phyloP scores from a whole-genome alignment of 1,284 basidiomycete species.

The Ganoderma lucidum region DNA sequence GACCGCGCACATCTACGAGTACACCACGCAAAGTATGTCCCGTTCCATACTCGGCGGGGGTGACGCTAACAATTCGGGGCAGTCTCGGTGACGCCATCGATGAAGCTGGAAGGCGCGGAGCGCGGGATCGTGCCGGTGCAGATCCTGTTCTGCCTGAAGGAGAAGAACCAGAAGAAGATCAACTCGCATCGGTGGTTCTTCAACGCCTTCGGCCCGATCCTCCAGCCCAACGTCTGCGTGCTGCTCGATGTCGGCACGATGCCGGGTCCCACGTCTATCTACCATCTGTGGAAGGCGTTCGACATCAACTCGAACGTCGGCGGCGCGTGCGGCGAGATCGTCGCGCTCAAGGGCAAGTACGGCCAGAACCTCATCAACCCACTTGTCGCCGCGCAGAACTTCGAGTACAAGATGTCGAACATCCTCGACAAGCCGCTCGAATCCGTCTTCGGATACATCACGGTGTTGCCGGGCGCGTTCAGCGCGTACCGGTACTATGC shows the following conservation, averaged over 20 bases:
- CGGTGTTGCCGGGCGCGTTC: constrained; percentile 93
- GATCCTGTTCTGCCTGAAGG: constrained; percentile 94
- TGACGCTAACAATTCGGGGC: constrained; percentile 26
- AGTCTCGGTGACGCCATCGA: constrained; percentile 85
- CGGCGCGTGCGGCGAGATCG: constrained; percentile 97
- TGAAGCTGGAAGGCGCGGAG: constrained; percentile 86
- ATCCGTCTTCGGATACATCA: constrained; percentile 91
- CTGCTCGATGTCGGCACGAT: constrained; percentile 95
- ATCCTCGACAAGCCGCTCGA: constrained; percentile 92
- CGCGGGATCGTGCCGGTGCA: constrained; percentile 89
- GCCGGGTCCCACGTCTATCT: constrained; percentile 90
- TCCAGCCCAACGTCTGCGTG: constrained; percentile 91
- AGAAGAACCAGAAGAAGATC: constrained; percentile 93
- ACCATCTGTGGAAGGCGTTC: constrained; percentile 97
- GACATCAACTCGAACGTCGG: constrained; percentile 96
- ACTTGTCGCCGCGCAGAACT: constrained; percentile 91
- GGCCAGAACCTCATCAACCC: constrained; percentile 84
- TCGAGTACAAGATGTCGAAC: constrained; percentile 98
- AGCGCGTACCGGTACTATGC: constrained; percentile 94
- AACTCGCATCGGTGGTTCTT: constrained; percentile 96
- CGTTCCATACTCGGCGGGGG: constrained; percentile 12
- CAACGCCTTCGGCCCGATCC: constrained; percentile 83
- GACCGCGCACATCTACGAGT: constrained; percentile 94
- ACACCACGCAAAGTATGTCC: constrained; percentile 83
- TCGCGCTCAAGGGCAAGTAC: constrained; percentile 88